Conservation (phyloP, 208 protist genomes). For the Naegleria fowleri region DNA sequence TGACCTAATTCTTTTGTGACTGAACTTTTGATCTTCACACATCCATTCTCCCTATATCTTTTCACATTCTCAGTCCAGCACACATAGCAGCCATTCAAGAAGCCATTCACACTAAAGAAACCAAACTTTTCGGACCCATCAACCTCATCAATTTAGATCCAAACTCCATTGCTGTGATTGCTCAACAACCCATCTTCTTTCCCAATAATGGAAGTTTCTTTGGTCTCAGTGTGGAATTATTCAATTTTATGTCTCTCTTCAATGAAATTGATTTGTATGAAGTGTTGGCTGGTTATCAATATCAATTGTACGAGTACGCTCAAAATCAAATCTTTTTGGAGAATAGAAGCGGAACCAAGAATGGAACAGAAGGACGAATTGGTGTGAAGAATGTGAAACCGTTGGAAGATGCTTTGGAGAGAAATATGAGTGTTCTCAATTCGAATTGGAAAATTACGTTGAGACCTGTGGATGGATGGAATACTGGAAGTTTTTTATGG, state of each 20-base stretch:
- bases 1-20: too few species aligned
- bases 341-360: not conserved
- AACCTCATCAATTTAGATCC: not conserved
- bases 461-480: not conserved
- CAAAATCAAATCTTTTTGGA: slow-evolving; percentile 1
- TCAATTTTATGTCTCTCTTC: not conserved
- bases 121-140: not conserved
- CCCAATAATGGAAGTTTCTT: not conserved
- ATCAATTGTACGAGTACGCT: not conserved
- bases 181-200: not conserved
- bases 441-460: not conserved
- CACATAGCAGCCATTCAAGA: not conserved
- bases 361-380: not conserved
- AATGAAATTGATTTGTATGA: not conserved
- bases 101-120: not conserved
- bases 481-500: not conserved
- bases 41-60: too few species aligned
- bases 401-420: not conserved
- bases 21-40: too few species aligned
- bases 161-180: not conserved
- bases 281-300: not conserved
- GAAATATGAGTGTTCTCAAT: not conserved
- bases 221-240: not conserved
- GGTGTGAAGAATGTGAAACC: not conserved
- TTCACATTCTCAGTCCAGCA: not conserved